Conservation (phyloP, 2,329 filamentous ascomycete genomes). For the Xylaria arbuscula region DNA sequence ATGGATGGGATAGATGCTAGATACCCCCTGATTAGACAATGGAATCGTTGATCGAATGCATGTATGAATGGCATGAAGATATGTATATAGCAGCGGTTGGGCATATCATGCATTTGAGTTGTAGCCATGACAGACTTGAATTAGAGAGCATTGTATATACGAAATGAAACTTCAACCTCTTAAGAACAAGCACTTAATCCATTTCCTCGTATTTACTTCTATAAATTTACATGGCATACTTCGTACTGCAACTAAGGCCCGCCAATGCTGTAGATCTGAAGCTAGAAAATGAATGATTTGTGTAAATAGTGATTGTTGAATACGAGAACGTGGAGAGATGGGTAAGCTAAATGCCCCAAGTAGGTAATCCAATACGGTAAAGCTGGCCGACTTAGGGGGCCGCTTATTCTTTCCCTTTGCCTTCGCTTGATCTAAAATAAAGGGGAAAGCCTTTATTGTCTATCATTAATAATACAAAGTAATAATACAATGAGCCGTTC, state of each 20-base stretch:
- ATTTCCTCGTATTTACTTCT: not conserved
- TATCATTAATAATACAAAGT: too few relatives aligned
- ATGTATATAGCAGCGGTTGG: slow-evolving; percentile 16
- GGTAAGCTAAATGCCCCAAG: not conserved
- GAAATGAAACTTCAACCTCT: slow-evolving; percentile 5
- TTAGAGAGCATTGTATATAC: slow-evolving; percentile 21
- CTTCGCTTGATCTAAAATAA: too few relatives aligned
- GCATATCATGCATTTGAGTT: slow-evolving; percentile 21
- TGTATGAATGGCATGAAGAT: slow-evolving; percentile 11
- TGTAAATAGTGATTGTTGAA: not conserved
- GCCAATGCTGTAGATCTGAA: not conserved
- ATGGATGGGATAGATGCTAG: slow-evolving; percentile 24
- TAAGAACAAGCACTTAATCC: slow-evolving; percentile 2
- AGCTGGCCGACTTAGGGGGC: not conserved
- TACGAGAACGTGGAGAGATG: not conserved
- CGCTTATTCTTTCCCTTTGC: not conserved
- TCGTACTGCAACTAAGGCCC: not conserved
- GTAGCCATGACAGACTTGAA: not conserved
- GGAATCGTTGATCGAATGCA: slow-evolving; percentile 3
- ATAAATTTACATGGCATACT: not conserved
- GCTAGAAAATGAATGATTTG: not conserved
- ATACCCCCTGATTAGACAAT: slow-evolving; percentile 26
- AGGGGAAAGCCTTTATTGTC: too few relatives aligned
- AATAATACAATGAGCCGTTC: not conserved
- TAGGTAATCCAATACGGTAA: not conserved